phyloP scores from a whole-genome alignment of 2,329 filamentous ascomycete genomes.

The Arthroderma uncinatum region DNA sequence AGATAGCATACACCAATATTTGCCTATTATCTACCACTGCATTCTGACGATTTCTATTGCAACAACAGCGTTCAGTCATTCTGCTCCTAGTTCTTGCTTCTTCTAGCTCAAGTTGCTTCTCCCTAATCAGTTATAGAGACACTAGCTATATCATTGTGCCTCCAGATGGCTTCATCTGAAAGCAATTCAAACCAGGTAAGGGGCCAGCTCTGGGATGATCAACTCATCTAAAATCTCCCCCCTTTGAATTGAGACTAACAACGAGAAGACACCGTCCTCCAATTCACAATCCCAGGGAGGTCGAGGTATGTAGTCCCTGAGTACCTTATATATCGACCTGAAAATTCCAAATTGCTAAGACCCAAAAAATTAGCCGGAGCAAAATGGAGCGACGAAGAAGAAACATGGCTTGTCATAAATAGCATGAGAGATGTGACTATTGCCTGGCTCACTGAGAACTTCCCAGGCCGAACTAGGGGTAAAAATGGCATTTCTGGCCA shows the following conservation, averaged over 20 bases:
- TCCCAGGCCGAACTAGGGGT: conserved; percentile 11
- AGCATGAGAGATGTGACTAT: conserved; percentile 10
- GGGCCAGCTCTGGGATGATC: no score
- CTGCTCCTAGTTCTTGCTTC: no score
- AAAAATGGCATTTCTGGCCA: conserved; percentile 10
- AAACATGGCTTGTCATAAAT: conserved; percentile 14
- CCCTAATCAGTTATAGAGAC: no score
- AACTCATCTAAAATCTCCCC: not conserved
- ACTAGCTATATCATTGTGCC: no score
- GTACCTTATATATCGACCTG: not conserved
- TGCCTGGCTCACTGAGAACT: conserved; percentile 11
- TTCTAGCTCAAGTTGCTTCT: no score
- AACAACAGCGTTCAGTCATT: no score
- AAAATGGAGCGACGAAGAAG: conserved; percentile 14
- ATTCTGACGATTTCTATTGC: no score
- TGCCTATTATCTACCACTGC: no score
- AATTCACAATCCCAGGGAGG: not conserved
- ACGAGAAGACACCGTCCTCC: not conserved
- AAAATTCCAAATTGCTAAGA: not conserved
- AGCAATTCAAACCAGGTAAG: not conserved
- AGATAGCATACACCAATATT: no score
- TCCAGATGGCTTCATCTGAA: not conserved
- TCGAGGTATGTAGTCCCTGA: not conserved
- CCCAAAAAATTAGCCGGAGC: not conserved
- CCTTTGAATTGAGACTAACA: not conserved